phyloP scores from a whole-genome alignment of 306 rosid species.

The Ormosia emarginata region DNA sequence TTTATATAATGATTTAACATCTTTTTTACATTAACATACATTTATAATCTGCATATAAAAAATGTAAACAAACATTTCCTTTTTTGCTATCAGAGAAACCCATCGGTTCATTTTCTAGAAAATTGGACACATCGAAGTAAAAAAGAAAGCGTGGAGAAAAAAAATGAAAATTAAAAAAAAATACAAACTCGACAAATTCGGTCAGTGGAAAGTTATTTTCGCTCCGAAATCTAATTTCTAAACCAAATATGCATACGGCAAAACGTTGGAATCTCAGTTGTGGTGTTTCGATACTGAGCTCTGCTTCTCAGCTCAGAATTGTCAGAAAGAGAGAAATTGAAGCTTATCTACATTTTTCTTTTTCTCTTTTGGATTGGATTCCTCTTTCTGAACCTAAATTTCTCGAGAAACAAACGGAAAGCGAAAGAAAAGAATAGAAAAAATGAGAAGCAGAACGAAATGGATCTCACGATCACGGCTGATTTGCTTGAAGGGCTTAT shows the following conservation, averaged over 20 bases:
- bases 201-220: background rate
- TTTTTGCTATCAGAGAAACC: too few species aligned
- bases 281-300: background rate
- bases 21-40: too few species aligned
- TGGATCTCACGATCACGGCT: conserved; percentile 74
- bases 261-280: background rate
- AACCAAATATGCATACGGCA: background rate
- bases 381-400: background rate
- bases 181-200: background rate
- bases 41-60: too few species aligned
- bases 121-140: background rate
- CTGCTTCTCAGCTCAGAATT: background rate
- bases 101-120: background rate
- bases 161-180: background rate
- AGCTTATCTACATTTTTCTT: background rate
- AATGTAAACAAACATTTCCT: too few species aligned
- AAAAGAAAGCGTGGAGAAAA: background rate
- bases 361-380: background rate
- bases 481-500: conserved; percentile 64
- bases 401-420: conserved; percentile 21
- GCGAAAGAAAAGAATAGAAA: background rate
- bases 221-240: background rate
- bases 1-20: too few species aligned
- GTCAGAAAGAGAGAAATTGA: background rate
- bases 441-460: background rate